Conservation (phyloP, 768 basidiomycete species). For the Termitomyces sp. region DNA sequence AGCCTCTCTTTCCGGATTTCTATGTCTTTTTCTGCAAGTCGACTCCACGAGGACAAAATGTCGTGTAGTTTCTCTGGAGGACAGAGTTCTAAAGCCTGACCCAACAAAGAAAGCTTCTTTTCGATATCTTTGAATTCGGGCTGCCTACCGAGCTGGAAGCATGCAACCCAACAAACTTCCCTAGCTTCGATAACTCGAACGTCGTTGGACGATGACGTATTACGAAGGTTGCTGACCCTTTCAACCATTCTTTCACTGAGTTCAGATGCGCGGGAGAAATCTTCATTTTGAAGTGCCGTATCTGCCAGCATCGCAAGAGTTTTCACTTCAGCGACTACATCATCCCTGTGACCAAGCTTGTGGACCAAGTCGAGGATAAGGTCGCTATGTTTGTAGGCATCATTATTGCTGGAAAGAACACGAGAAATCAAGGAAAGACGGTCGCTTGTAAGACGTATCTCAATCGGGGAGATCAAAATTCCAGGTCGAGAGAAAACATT, state of each 20-base stretch:
- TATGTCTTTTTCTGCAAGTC: constrained; percentile 62
- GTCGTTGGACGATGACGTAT: constrained; percentile 25
- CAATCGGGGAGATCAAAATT: constrained; percentile 80
- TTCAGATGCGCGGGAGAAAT: constrained; percentile 70
- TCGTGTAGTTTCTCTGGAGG: constrained; percentile 75
- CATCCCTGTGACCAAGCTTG: constrained; percentile 78
- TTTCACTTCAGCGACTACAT: constrained; percentile 74
- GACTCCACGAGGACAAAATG: constrained; percentile 74
- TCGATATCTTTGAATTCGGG: constrained; percentile 64
- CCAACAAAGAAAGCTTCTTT: constrained; percentile 66
- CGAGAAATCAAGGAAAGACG: constrained; percentile 82
- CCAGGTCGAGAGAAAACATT: constrained; percentile 73
- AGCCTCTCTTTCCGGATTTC: constrained; percentile 41
- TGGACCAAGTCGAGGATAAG: constrained; percentile 86
- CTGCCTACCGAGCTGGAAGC: constrained; percentile 83
- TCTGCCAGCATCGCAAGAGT: constrained; percentile 88
- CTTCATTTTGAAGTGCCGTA: constrained; percentile 77
- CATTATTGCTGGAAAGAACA: constrained; percentile 77
- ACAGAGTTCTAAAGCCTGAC: constrained; percentile 80
- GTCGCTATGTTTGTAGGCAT: constrained; percentile 89
- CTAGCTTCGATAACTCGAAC: constrained; percentile 49
- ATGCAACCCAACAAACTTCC: constrained; percentile 87
- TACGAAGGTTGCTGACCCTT: constrained; percentile 45
- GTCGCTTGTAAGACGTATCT: constrained; percentile 89
- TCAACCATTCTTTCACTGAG: constrained; percentile 68